These are phyloP conservation scores for Allium cepa DNA, from an alignment of 106 monocot genomes.

Conservation along the genomic window DNA sequence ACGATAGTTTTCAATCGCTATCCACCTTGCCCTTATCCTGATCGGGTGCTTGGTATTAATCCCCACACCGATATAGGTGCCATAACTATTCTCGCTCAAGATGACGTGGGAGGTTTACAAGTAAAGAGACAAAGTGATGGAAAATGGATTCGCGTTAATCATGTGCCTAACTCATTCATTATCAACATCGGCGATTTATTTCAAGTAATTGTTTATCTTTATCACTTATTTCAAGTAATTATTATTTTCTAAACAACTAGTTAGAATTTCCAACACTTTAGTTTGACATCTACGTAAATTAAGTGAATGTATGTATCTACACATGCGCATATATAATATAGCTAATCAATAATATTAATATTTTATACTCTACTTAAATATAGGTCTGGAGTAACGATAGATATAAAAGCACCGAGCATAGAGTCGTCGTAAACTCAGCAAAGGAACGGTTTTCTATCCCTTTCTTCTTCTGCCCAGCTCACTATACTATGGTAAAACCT, in stretches of 20 bases:
- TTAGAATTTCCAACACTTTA: no score
- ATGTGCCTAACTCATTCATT: conserved; percentile 46
- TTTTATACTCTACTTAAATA: no score
- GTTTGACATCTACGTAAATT: no score
- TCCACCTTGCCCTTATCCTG: conserved; percentile 54
- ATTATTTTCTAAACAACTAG: no score
- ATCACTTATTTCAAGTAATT: no score
- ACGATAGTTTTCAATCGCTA: conserved; percentile 61
- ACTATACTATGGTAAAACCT: conserved; percentile 25
- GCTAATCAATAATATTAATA: no score
- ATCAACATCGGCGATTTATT: conserved; percentile 71
- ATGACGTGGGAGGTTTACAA: conserved; percentile 57
- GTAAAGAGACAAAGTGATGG: conserved; percentile 45
- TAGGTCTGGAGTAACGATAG: conserved; percentile 70
- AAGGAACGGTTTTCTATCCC: conserved; percentile 55
- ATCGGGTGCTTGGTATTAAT: conserved; percentile 61
- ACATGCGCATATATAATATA: no score
- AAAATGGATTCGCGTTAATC: conserved; percentile 65
- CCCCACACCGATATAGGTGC: conserved; percentile 69
- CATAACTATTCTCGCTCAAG: conserved; percentile 53
- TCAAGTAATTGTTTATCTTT: conserved; percentile 27
- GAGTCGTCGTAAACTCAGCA: conserved; percentile 42
- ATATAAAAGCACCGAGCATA: conserved; percentile 59
- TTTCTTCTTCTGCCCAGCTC: conserved; percentile 48
- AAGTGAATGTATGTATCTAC: no score